Percentiles rank a stretch among this genome's conserved stretches.
phyloP scores from a whole-genome alignment of 179 eudicot genomes.

The Silene coronaria region DNA sequence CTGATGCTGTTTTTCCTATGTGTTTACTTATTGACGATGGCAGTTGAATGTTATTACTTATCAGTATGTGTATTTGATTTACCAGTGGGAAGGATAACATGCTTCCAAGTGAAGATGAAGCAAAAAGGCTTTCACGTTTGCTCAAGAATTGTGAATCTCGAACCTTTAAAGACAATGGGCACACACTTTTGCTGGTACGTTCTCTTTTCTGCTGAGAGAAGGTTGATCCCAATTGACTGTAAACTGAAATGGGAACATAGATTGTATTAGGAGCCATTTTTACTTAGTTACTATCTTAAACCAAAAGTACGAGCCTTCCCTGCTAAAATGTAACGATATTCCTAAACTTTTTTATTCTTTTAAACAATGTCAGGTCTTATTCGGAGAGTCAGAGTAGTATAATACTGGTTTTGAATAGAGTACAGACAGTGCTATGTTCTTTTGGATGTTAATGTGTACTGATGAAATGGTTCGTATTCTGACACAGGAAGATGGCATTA shows the following conservation, averaged over 20 bases:
- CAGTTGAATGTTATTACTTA: too few species aligned
- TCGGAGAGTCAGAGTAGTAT: too few species aligned
- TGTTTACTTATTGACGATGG: neutral
- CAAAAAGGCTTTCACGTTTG: slow-evolving; percentile 47
- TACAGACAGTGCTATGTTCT: neutral
- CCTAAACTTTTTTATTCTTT: too few species aligned
- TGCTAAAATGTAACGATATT: too few species aligned
- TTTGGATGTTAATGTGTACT: slow-evolving; percentile 3
- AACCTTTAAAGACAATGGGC: slow-evolving; percentile 60
- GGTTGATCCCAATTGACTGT: too few species aligned
- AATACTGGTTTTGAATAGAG: too few species aligned
- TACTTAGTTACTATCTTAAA: too few species aligned
- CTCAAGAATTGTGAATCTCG: slow-evolving; percentile 53
- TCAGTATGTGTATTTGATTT: slow-evolving; percentile 23
- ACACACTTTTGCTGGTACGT: slow-evolving; percentile 63
- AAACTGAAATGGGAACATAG: too few species aligned
- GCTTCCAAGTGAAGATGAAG: slow-evolving; percentile 71
- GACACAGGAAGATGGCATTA: slow-evolving; percentile 71
- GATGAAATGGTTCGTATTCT: slow-evolving; percentile 14
- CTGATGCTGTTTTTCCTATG: neutral
- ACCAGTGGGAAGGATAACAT: slow-evolving; percentile 66
- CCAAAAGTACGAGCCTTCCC: too few species aligned
- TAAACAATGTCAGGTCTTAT: too few species aligned
- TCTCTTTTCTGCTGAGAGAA: neutral
- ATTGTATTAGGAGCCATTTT: too few species aligned